Base-by-base conservation (phyloP, 495 filamentous ascomycete species). In the Echria macrotheca region DNA sequence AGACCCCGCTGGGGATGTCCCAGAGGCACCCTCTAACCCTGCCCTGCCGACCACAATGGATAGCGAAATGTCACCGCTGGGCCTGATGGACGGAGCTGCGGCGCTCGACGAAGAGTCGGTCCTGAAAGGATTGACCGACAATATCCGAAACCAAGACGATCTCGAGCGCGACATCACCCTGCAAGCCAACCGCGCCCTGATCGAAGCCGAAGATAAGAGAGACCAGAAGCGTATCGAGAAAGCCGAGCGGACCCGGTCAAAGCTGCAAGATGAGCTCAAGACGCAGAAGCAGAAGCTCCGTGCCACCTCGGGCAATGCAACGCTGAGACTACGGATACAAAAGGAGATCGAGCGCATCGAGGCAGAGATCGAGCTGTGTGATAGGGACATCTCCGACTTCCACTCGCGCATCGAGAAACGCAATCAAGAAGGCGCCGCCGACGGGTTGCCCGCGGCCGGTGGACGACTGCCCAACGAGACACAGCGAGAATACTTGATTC, bases 201-300 rank as follows among this genome's bases (percentile, higher is more conserved):
- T 79, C 22, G 86, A 90, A 54, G 84, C 86, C 58, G 90, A 91
- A 19, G 84, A 96, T 60, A 87, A 93, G 67, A 80, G 84, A 42
- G 93, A 98, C 54, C 77, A 81, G 49, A 93, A 89, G 61, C 80
- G 91, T 49, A 78, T 96, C 43, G 86, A 91, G 42, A 93, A 88
- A 62, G 81, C 86, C 1, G 67, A 77, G 40, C 65, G 55, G 1
- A 80, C 80, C 28, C 85, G 82, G 59, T 72, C 79, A 2, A 72
- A 68, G 38, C 64, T 78, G 7, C 62, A 67, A n/a, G 53, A 36
- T 5, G 68, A 77, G 43, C 69, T 68, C 49, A 63, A 58, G 45
- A 65, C 61, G 6, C 68, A 70, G 50, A 58, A 72, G 23, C 67
- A 69, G 52, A 72, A 69, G 37, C 65, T 76, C 12, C 59, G 63